Percentiles rank a stretch among this genome's conserved stretches.
Evolutionary conservation across 2,329 filamentous ascomycete species (phyloP).

Genomic region (Aspergillus clavatus): DNA sequence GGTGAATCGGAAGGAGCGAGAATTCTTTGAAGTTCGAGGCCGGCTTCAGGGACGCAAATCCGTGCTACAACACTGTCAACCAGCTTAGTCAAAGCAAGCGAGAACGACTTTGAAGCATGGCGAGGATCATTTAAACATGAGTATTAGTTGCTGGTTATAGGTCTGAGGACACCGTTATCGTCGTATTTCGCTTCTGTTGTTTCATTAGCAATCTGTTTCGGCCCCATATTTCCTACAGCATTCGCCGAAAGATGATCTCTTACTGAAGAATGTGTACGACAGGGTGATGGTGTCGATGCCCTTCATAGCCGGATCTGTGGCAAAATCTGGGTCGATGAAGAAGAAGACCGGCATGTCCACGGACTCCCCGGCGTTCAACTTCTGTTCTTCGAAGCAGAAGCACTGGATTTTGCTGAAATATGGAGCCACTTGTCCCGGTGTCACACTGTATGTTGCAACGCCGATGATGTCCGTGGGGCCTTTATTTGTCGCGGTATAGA

Average conservation of each 20-base stretch:
- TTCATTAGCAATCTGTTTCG: slow-evolving; percentile 32
- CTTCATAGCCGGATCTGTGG: slow-evolving; percentile 87
- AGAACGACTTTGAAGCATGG: background rate
- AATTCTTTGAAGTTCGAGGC: no score
- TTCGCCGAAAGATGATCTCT: slow-evolving; percentile 31
- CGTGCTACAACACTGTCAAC: no score
- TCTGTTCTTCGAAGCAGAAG: slow-evolving; percentile 97
- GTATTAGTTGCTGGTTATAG: slow-evolving; percentile 40
- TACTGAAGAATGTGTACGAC: slow-evolving; percentile 98
- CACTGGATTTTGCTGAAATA: slow-evolving; percentile 99
- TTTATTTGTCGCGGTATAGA: slow-evolving; percentile 94
- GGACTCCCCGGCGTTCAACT: slow-evolving; percentile 88
- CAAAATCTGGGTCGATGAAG: slow-evolving; percentile 93
- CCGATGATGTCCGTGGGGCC: slow-evolving; percentile 92
- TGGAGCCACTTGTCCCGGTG: slow-evolving; percentile 87
- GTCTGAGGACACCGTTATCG: slow-evolving; percentile 66
- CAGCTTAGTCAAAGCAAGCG: no score
- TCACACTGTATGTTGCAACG: slow-evolving; percentile 95
- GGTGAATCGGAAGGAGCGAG: no score
- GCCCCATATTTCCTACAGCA: background rate
- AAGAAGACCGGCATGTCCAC: slow-evolving; percentile 99
- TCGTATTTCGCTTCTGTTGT: slow-evolving; percentile 73
- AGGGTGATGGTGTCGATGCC: slow-evolving; percentile 92
- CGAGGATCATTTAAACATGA: background rate
- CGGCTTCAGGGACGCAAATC: no score